Evolutionary conservation across 176 grass and related monocot species (phyloP).

Genomic region (Oryza coarctata): DNA sequence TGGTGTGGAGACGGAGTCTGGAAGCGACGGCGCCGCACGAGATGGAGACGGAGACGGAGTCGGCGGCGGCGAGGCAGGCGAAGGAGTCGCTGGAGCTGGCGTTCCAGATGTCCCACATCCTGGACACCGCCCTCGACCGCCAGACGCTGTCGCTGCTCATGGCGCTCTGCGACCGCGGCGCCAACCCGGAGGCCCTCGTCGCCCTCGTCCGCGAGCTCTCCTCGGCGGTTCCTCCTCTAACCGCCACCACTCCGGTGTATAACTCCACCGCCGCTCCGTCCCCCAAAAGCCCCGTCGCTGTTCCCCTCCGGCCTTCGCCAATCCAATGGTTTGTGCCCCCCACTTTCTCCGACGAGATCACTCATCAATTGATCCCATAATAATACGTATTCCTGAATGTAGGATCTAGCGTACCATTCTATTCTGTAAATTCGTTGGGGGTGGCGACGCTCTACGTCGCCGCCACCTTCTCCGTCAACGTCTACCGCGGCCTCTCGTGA

Average conservation of each 20-base stretch:
- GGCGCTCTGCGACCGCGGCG: constrained; percentile 73
- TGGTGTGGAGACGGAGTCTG: too few relatives aligned
- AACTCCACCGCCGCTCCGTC: not conserved
- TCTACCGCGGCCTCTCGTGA: too few relatives aligned
- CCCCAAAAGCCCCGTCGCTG: not conserved
- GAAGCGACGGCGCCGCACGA: not conserved
- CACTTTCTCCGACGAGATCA: not conserved
- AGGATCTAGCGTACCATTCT: too few relatives aligned
- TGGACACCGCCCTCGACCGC: constrained; percentile 63
- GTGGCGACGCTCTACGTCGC: too few relatives aligned
- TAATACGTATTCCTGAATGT: too few relatives aligned
- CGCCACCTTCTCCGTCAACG: too few relatives aligned
- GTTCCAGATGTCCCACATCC: constrained; percentile 76
- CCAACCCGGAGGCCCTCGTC: constrained; percentile 77
- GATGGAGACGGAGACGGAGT: constrained; percentile 31
- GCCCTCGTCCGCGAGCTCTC: constrained; percentile 75
- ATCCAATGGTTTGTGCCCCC: constrained; percentile 40
- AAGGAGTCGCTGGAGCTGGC: constrained; percentile 76
- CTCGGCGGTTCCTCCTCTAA: constrained; percentile 27
- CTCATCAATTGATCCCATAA: too few relatives aligned
- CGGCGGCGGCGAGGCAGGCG: constrained; percentile 47
- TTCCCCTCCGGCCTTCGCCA: constrained; percentile 43
- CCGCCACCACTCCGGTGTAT: not conserved
- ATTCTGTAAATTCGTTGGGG: too few relatives aligned
- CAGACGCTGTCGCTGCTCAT: constrained; percentile 84